Percentiles rank a stretch among this genome's conserved stretches.
Conservation (phyloP, 1,139 yeast genomes). For the Pneumocystis jirovecii region DNA sequence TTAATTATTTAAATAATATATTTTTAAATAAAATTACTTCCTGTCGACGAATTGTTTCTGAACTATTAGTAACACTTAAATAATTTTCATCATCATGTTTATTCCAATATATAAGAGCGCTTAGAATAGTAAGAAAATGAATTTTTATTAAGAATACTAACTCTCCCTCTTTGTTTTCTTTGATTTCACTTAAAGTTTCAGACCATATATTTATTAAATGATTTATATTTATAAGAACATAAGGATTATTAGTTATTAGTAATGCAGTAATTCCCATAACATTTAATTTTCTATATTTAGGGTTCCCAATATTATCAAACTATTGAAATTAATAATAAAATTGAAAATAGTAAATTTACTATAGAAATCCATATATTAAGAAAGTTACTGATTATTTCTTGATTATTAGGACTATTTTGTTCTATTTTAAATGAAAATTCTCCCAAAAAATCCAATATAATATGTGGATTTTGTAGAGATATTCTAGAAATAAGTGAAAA, state of each 20-base stretch:
- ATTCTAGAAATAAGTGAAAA: constrained; percentile 14
- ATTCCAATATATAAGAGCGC: constrained; percentile 9
- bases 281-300: constrained; percentile 49
- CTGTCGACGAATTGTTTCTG: constrained; percentile 6
- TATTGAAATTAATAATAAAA: constrained; percentile 8
- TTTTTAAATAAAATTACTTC: not conserved
- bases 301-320: constrained; percentile 45
- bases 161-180: constrained; percentile 11
- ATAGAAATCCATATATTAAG: constrained; percentile 21
- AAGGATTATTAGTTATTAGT: constrained; percentile 13
- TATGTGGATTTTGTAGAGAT: constrained; percentile 11
- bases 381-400: constrained; percentile 11
- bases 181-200: constrained; percentile 12
- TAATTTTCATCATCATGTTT: constrained; percentile 4
- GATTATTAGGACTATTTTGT: constrained; percentile 5
- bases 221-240: constrained; percentile 3
- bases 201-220: constrained; percentile 11
- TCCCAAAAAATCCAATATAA: constrained; percentile 11
- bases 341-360: constrained; percentile 15
- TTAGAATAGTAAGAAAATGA: not conserved
- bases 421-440: constrained; percentile 1
- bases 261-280: constrained; percentile 44
- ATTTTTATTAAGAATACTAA: not conserved
- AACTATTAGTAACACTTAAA: constrained; percentile 2
- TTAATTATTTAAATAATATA: not conserved